phyloP scores from a whole-genome alignment of 2,329 filamentous ascomycete species.

The Shiraia bambusicola region DNA sequence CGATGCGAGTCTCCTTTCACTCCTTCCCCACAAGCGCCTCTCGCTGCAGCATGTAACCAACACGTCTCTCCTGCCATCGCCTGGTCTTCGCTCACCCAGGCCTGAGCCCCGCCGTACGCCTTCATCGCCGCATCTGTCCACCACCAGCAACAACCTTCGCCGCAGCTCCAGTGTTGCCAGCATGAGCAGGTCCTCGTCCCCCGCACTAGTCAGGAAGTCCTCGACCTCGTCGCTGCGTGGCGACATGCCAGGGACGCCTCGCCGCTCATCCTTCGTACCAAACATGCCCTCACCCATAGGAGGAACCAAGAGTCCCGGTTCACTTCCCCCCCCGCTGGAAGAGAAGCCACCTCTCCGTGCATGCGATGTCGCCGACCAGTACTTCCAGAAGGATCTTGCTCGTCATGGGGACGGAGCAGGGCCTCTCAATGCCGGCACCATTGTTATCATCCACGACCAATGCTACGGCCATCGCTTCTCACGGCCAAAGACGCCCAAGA shows the following conservation, averaged over 20 bases:
- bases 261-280: constrained; percentile 49
- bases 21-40: constrained; percentile 40
- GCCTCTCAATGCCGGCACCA: constrained; percentile 57
- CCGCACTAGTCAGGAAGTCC: constrained; percentile 46
- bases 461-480: constrained; percentile 95
- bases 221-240: constrained; percentile 49
- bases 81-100: constrained; percentile 28
- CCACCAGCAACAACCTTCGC: constrained; percentile 35
- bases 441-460: constrained; percentile 87
- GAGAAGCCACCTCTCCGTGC: constrained; percentile 52
- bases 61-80: constrained; percentile 35
- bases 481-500: constrained; percentile 73
- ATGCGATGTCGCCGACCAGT: constrained; percentile 63
- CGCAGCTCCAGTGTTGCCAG: constrained; percentile 49
- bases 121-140: constrained; percentile 31
- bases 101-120: constrained; percentile 22
- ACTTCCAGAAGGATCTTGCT: constrained; percentile 69
- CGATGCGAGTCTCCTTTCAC: constrained; percentile 35
- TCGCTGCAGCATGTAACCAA: constrained; percentile 39
- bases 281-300: constrained; percentile 42
- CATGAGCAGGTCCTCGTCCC: constrained; percentile 43
- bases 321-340: constrained; percentile 39
- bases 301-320: constrained; percentile 40
- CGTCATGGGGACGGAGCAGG: constrained; percentile 55
- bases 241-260: constrained; percentile 41